Evolutionary conservation across 768 basidiomycete species (phyloP), one percentile per base, ranked within the genome.

Genomic region (Sistotremastrum niveocremeum): DNA sequence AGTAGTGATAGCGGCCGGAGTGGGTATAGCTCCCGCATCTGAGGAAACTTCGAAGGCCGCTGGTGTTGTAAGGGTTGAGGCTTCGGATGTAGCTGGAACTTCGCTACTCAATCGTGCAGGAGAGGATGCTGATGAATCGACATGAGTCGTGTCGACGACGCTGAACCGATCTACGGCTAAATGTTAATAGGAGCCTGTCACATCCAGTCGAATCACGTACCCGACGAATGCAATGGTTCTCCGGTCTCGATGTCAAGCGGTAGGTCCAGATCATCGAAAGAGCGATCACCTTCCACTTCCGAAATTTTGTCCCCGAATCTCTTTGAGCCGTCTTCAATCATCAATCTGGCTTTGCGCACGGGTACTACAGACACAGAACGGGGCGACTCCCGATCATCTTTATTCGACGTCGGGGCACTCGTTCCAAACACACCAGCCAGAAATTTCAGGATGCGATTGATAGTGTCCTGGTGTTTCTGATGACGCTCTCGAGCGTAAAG

Each of bases 401-500:
- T 62, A 39, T 56, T 60, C 39, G 56, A 60, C 44, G 60, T 66
- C 0, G 58, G 54, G 6, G 56, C 51, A 0, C 53, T 45, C 45
- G 71, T 73, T 8, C 84, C 83, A 64, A 98, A 98, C 3, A 97
- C 83, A 8, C 88, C 81, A 7, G 93, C 93, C 46, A 99, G 65
- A 63, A 99, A 98, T 49, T 89, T 84, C 51, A 99, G 74, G 50
- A 99, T 98, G 46, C 87, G 70, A 56, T 95, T 90, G 59, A 98
- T 90, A 20, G 90, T 95, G 60, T 98, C 91, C 57, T 95, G 84
- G 52, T 97, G 91, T 57, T 87, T 91, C 59, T 89, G 81, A 57
- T 94, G 81, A 47, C 79, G 74, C 52, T 81, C 77, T 10, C 90
- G 70, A 2, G 87, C 76, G 33, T 75, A 66, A 52, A 89, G 62